Evolutionary conservation across 805 yeast genomes (phyloP), one percentile per base, ranked within the genome.

Genomic region (Nakazawaea pomicola): DNA sequence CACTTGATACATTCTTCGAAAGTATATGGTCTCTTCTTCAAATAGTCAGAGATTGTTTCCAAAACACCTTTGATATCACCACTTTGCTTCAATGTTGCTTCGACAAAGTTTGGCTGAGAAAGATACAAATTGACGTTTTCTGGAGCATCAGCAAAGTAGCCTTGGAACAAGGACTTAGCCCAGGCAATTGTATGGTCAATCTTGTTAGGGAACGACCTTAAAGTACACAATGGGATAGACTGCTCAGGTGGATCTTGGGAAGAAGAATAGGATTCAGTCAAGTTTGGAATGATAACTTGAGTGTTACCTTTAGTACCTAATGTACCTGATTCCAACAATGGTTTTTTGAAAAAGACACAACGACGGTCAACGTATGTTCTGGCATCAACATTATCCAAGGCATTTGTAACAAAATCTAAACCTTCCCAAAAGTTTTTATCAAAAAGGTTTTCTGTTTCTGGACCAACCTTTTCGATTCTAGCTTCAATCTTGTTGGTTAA

Each of bases 181-280:
- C 99, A 93, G 5, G 99, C 98, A 65, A 93, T 93, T 1, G 99
- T 93, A 59, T 93, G 99, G 60, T 93, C 99, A 54, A 93, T 93
- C 65, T 91, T 91, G 64, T 89, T 86, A 43, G 99, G 99, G 82
- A 93, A 93, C 3, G 96, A 86, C 65, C 98, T 81, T 58, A 93
- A 73, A 2, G 99, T 93, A 74, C 99, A 93, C 56, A 93, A 73
- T 24, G 99, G 99, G 56, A 93, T 90, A 3, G 96, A 80, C 65
- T 89, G 89, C 69, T 93, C 99, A 29, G 99, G 99, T 33, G 99
- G 99, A 65, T 93, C 99, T 61, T 88, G 95, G 10, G 96, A 86
- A 2, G 96, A 85, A 3, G 97, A 86, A 64, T 93, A 93, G 4
- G 95, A 85, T 66, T 93, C 99, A 2, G 99, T 93, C 58, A 93